These are phyloP conservation scores for Copromyces sp. DNA, from an alignment of 495 filamentous ascomycete genomes.

Conservation along the genomic window DNA sequence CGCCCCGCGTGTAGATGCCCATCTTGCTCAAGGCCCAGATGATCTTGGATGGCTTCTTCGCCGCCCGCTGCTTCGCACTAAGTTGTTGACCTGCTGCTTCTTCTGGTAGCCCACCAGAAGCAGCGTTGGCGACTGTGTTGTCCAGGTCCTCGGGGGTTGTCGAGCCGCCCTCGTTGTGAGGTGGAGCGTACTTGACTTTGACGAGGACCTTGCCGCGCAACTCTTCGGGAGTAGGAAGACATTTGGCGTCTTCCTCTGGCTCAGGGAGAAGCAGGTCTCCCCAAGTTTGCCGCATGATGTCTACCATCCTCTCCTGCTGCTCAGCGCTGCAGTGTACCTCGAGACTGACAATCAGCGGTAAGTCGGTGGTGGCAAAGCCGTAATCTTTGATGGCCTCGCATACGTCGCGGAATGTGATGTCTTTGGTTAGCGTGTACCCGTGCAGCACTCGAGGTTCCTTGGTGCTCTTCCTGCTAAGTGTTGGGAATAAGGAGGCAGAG, in stretches of 20 bases:
- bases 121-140: background rate
- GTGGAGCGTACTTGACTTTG: conserved; percentile 70
- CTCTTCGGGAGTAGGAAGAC: conserved; percentile 54
- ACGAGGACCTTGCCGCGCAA: conserved; percentile 73
- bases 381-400: conserved; percentile 69
- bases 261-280: conserved; percentile 54
- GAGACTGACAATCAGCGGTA: conserved; percentile 80
- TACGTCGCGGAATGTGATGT: conserved; percentile 73
- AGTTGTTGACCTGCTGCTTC: background rate
- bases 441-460: conserved; percentile 73
- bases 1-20: conserved; percentile 73
- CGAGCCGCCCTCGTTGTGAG: conserved; percentile 19
- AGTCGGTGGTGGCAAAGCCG: conserved; percentile 60
- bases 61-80: background rate
- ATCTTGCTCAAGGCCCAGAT: conserved; percentile 61
- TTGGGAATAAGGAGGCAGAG: background rate
- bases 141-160: background rate
- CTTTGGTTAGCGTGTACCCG: conserved; percentile 83
- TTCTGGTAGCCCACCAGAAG: background rate
- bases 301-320: conserved; percentile 82
- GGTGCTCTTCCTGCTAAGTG: conserved; percentile 8
- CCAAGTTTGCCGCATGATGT: conserved; percentile 79
- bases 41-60: conserved; percentile 51
- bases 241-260: conserved; percentile 34
- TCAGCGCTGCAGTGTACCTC: conserved; percentile 72